Evolutionary conservation across 805 yeast species (phyloP), one percentile per base, ranked within the genome.

Genomic region (Nakazawaea wyomingensis): DNA sequence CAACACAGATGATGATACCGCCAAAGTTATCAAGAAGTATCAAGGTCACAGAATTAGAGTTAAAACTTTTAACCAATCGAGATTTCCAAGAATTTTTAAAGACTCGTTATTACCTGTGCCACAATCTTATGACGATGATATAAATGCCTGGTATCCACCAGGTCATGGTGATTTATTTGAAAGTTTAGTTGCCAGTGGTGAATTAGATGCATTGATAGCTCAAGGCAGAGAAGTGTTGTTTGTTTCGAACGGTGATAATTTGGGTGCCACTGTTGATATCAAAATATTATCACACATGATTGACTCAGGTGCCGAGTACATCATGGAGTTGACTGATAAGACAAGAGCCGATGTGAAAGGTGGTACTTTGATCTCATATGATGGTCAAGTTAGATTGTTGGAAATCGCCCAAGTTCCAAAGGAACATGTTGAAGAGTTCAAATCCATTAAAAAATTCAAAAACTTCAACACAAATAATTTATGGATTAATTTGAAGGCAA

Each of bases 331-430:
- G 65, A 93, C 99, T 43, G 96, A 91, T 70, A 93, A 93, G 74
- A 93, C 99, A 40, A 83, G 98, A 67, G 99, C 99, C 28, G 99
- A 93, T 65, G 99, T 93, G 60, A 93, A 93, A 71, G 99, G 99
- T 73, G 99, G 98, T 73, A 93, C 98, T 53, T 78, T 93, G 65
- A 90, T 93, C 65, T 88, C 88, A 68, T 93, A 93, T 66, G 91
- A 88, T 54, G 98, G 97, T 50, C 81, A 84, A 60, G 96, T 93
- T 47, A 81, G 96, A 67, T 77, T 93, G 60, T 78, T 93, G 57
- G 98, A 93, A 69, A 91, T 93, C 55, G 96, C 96, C 33, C 99
- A 91, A 73, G 99, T 91, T 50, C 98, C 98, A 64, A 90, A 90
- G 67, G 97, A 89, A 64, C 98, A 91, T 62, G 91, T 88, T 49